phyloP scores from a whole-genome alignment of 1,284 basidiomycete genomes.

The Marasmius oreades region DNA sequence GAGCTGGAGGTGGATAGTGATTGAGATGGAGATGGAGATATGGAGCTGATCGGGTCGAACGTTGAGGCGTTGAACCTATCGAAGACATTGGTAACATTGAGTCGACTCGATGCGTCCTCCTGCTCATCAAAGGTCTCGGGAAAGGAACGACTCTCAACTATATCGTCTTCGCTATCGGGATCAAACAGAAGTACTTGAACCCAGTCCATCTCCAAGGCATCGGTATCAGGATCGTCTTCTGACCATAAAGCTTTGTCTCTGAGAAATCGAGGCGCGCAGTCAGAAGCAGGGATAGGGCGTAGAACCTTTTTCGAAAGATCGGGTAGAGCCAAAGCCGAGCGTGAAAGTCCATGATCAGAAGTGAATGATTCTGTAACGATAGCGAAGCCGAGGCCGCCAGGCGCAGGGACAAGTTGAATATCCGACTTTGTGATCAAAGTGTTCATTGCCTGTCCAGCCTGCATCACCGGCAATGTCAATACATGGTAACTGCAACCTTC shows the following conservation, averaged over 20 bases:
- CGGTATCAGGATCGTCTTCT: not conserved
- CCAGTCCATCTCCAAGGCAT: not conserved
- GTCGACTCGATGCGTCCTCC: not conserved
- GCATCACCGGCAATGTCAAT: conserved; percentile 28
- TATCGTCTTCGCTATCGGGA: not conserved
- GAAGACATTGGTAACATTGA: not conserved
- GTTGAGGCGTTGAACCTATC: not conserved
- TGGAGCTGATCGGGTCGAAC: not conserved
- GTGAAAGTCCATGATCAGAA: not conserved
- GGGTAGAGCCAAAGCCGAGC: not conserved
- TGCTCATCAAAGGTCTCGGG: not conserved
- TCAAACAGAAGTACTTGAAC: not conserved
- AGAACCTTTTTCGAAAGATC: not conserved
- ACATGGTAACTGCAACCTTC: not conserved
- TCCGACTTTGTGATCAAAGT: conserved; percentile 13
- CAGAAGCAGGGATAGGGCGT: not conserved
- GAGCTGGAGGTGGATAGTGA: not conserved
- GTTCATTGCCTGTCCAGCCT: conserved; percentile 2
- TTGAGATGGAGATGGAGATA: not conserved
- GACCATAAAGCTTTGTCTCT: not conserved
- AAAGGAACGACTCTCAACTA: not conserved
- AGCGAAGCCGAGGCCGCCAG: conserved; percentile 17
- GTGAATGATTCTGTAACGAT: conserved; percentile 13
- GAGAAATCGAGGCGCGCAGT: not conserved
- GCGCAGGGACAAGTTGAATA: conserved; percentile 20